Base-by-base conservation (phyloP, 2,329 filamentous ascomycete genomes). In the Trichoderma hamatum region DNA sequence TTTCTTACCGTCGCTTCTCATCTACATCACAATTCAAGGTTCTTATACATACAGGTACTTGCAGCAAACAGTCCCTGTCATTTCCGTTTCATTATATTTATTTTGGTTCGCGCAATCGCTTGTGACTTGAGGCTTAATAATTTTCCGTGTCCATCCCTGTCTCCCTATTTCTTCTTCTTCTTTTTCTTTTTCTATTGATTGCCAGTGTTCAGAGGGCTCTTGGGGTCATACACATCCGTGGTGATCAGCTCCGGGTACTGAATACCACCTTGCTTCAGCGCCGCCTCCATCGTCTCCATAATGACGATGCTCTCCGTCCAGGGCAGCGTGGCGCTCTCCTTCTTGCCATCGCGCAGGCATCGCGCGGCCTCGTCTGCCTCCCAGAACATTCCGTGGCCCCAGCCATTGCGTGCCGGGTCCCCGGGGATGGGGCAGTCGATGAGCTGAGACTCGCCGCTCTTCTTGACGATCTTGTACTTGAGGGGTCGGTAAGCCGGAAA, bases 321-420 rank as follows among this genome's bases (percentile, higher is more conserved):
- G 24, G 90, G 88, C 79, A 96, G 81, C 14, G 85, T 85, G 59
- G 86, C 84, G 77, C 92, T 93, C 83, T 97, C 90, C 75, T 90
- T 86, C 80, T 88, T 89, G 26, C 93, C 92, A 77, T 96, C 93
- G 54, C 90, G 84, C 69, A 97, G 76, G 73, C 91, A 92, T 56
- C 89, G 84, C 32, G 90, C 92, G 72, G 88, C 90, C 82, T 93
- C 92, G 77, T 94, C 92, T 1, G 92, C 92, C 78, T 94, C 91
- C 90, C 90, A 95, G 81, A 93, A 96, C 92, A 96, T 96, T 61
- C 93, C 93, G 72, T 93, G 90, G 13, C 92, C 93, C 81, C 82
- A 85, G 72, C 76, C 73, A 30, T 80, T 76, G 36, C 83, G 80
- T 72, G 80, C 81, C 28, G 79, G 74, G 74, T 88, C 86, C 67